Conservation (phyloP, 495 filamentous ascomycete species). For the Neurospora africana region DNA sequence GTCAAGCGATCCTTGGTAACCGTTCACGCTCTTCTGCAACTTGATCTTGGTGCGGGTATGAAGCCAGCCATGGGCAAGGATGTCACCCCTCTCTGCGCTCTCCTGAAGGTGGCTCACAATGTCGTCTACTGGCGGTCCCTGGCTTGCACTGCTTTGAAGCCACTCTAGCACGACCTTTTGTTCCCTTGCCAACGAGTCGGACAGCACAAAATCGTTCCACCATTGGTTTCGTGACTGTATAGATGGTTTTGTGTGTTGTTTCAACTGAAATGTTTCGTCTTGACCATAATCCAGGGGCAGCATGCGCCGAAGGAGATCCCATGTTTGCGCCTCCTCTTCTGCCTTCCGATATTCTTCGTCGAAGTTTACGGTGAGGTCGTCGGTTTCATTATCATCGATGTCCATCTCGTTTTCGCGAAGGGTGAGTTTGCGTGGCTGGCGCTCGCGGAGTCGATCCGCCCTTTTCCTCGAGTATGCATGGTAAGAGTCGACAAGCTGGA, state of each 20-base stretch:
- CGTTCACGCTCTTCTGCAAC: slow-evolving; percentile 66
- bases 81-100: slow-evolving; percentile 50
- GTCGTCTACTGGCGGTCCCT: slow-evolving; percentile 58
- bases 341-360: slow-evolving; percentile 26
- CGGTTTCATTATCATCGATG: slow-evolving; percentile 31
- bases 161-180: slow-evolving; percentile 69
- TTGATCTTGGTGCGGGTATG: slow-evolving; percentile 87
- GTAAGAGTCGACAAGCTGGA: slow-evolving; percentile 34
- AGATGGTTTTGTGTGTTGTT: slow-evolving; percentile 1
- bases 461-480: slow-evolving; percentile 30
- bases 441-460: slow-evolving; percentile 26
- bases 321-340: slow-evolving; percentile 69
- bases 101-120: slow-evolving; percentile 64
- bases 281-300: slow-evolving; percentile 41
- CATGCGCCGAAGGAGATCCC: slow-evolving; percentile 65
- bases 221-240: slow-evolving; percentile 18
- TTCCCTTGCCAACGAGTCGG: slow-evolving; percentile 48
- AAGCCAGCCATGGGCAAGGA: slow-evolving; percentile 80
- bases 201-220: slow-evolving; percentile 38
- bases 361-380: slow-evolving; percentile 26
- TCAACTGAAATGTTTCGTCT: slow-evolving; percentile 20
- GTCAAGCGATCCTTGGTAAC: slow-evolving; percentile 53
- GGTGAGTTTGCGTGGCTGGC: slow-evolving; percentile 5
- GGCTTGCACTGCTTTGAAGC: slow-evolving; percentile 62
- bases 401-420: slow-evolving; percentile 46